Evolutionary conservation across 495 filamentous ascomycete genomes (phyloP).

Genomic region (Podospora didyma): DNA sequence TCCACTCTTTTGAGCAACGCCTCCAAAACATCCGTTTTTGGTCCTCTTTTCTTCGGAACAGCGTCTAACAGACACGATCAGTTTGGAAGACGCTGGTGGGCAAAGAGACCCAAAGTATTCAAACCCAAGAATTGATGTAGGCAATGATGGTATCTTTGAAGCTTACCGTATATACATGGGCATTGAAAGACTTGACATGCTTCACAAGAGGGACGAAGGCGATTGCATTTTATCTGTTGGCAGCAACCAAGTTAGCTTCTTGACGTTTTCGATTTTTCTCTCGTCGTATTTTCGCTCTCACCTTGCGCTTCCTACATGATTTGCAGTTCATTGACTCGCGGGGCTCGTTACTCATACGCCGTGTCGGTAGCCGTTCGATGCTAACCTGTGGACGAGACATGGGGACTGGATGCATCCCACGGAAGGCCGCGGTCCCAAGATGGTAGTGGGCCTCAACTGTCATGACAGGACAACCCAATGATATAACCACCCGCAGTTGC

Average conservation of each 20-base stretch:
- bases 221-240: conserved; percentile 81
- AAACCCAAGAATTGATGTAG: too few relatives aligned
- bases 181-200: conserved; percentile 86
- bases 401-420: conserved; percentile 33
- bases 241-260: conserved; percentile 10
- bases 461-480: conserved; percentile 11
- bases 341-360: conserved; percentile 68
- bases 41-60: conserved; percentile 81
- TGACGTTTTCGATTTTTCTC: neutral
- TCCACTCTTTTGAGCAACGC: conserved; percentile 79
- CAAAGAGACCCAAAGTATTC: neutral
- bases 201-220: conserved; percentile 76
- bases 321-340: conserved; percentile 94
- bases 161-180: conserved; percentile 81
- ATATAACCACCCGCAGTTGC: neutral
- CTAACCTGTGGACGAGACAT: conserved; percentile 78
- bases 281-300: conserved; percentile 26
- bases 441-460: conserved; percentile 22
- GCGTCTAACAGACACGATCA: conserved; percentile 53
- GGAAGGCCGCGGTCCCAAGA: conserved; percentile 22
- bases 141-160: neutral
- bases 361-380: conserved; percentile 75
- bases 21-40: conserved; percentile 84
- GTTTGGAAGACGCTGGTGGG: neutral
- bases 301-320: conserved; percentile 85